These are phyloP conservation scores for Malania oleifera DNA, from an alignment of 164 flowering plant species.

Conservation along the genomic window DNA sequence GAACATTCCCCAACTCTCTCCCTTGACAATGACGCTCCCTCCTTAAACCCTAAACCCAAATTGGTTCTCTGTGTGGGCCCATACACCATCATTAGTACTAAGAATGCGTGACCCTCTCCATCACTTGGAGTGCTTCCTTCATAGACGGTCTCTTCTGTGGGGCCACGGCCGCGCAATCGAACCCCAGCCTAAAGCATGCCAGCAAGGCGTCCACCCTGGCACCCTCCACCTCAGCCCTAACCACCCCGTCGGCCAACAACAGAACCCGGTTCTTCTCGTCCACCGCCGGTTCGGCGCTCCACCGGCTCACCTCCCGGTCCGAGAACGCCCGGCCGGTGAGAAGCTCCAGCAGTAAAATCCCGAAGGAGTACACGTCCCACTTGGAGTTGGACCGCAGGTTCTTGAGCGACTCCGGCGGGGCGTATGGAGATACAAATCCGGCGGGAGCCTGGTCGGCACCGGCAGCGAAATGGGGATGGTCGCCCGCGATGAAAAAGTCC, in stretches of 20 bases:
- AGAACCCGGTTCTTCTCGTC: slow-evolving; percentile 40
- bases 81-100: not conserved
- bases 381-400: slow-evolving; percentile 43
- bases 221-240: slow-evolving; percentile 36
- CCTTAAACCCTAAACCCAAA: no score
- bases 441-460: slow-evolving; percentile 14
- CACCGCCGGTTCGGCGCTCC: slow-evolving; percentile 24
- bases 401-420: slow-evolving; percentile 53
- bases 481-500: no score
- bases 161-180: slow-evolving; percentile 43
- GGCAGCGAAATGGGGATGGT: no score
- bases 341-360: slow-evolving; percentile 54
- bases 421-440: slow-evolving; percentile 29
- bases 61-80: slow-evolving; percentile 1
- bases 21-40: no score
- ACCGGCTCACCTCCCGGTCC: slow-evolving; percentile 42
- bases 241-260: slow-evolving; percentile 42
- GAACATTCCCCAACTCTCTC: no score
- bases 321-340: slow-evolving; percentile 41
- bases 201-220: slow-evolving; percentile 37
- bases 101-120: slow-evolving; percentile 34
- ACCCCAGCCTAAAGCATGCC: slow-evolving; percentile 50
- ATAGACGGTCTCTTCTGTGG: slow-evolving; percentile 69
- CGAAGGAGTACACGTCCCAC: slow-evolving; percentile 71
- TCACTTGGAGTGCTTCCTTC: slow-evolving; percentile 50